Evolutionary conservation across 306 rosid species (phyloP), one percentile per base, ranked within the genome.

Genomic region (Quercus mongolica): DNA sequence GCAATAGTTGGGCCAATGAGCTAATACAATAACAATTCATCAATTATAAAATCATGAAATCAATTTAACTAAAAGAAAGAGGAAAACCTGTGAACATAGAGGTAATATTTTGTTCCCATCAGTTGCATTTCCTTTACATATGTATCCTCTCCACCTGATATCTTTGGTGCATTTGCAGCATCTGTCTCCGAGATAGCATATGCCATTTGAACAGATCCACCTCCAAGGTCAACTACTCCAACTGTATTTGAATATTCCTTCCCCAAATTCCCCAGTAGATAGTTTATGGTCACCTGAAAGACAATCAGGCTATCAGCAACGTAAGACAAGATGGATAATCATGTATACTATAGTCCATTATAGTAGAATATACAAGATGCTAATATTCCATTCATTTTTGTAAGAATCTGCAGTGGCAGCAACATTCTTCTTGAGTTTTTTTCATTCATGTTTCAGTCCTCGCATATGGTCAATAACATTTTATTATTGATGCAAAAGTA

Each of bases 161-260:
- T 58, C 78, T 83, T 86, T 28, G 98, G 94, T 80, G 98, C 96
- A 82, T 68, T 84, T 23, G 85, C 87, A 72, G 96, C 94, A 58
- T 89, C 97, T 30, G 84, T 44, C 85, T 93, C 97, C 1, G 99
- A 91, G 78, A 95, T 88, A 69, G 99, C 98, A 90, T 95, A 95
- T 30, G 99, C 99, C 98, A 95, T 95, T 87, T 95, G 99, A 81
- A 95, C 98, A 83, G 99, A 95, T 69, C 99, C 99, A 79, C 99
- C 99, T 23, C 99, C 99, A 83, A 95, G 99, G 87, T 95, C 99
- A 83, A 95, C 96, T 46, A 95, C 96, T 44, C 99, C 99, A 75
- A 95, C 99, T 30, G 99, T 95, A 64, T 91, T 79, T 0, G 92
- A 86, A 81, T 88, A 91, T 63, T 85, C 81, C 92, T 89, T 86